Base-by-base conservation (phyloP, 352 stramenopile species). In the Pythium dissimile region DNA sequence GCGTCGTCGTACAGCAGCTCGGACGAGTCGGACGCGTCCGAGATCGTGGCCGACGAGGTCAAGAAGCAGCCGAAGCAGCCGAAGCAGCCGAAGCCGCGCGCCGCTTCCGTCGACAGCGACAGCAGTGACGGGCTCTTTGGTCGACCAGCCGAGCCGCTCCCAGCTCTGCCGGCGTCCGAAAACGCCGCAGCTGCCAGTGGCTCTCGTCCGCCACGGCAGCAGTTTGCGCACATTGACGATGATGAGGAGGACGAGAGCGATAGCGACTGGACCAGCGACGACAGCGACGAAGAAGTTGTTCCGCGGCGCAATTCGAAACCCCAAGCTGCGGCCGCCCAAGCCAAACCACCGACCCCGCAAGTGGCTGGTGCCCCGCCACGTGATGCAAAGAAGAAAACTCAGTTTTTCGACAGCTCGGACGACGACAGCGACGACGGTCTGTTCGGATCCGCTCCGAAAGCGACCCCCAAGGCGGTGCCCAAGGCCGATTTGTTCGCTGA, bases 1-100 rank as follows among this genome's bases (percentile, higher is more conserved):
- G 73, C 50, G 1, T 88, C 80, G 12, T 84, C 75, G 2, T 87
- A 89, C 52, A 88, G 79, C 60, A 89, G 77, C 55, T 88, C 75
- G 16, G 78, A 90, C 43, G 73, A 80, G 18, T 85, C 76, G 23
- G 78, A 90, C 43, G 73, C 78, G 18, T 85, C 76, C 20, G 68
- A 63, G 16, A 41, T 53, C 31, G 72, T 59, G 15, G 71, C 61
- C 1, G 54, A 64, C 8, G 54, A 52, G 21, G 58, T 18, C 10
- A 48, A 49, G 6, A 57, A 48, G 13, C 23, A 61, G 10, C 42
- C 1, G 23, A 57, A 64, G 12, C 64, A 54, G 13, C 41, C 47
- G 16, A 71, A 71, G 42, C 59, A 42, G 16, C 41, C 54, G 1
- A 52, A 73, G 59, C 53, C 51, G 38, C 74, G 77, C 6, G 58